Evolutionary conservation across 805 yeast species (phyloP).

Genomic region (Barnettozyma siamensis): DNA sequence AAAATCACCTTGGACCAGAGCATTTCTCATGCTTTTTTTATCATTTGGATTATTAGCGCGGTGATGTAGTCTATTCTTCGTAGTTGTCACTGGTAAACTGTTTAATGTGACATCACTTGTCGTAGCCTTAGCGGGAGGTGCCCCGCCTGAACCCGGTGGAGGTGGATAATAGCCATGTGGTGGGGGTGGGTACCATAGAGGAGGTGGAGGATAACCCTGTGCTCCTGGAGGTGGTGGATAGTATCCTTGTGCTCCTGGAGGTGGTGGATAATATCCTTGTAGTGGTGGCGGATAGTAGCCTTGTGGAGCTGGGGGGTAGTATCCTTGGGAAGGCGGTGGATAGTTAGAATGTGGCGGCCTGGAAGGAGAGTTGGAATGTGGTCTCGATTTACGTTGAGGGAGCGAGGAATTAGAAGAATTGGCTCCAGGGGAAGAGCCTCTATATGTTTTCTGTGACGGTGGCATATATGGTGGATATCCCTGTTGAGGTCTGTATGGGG

Average conservation of each 20-base stretch:
- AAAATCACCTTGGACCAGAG: slow-evolving; percentile 59
- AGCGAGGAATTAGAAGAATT: slow-evolving; percentile 5
- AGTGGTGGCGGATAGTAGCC: slow-evolving; percentile 16
- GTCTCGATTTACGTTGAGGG: slow-evolving; percentile 7
- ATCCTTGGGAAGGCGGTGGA: slow-evolving; percentile 20
- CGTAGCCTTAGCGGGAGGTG: slow-evolving; percentile 7
- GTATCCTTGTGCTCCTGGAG: slow-evolving; percentile 25
- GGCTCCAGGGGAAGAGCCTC: not conserved
- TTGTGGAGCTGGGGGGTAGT: slow-evolving; percentile 15
- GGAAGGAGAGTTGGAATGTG: slow-evolving; percentile 5
- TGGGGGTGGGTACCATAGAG: slow-evolving; percentile 12
- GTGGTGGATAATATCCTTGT: slow-evolving; percentile 15
- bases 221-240: slow-evolving; percentile 19
- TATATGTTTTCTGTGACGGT: too few relatives aligned
- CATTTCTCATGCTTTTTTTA: slow-evolving; percentile 56
- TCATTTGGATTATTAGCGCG: slow-evolving; percentile 35
- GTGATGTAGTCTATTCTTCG: slow-evolving; percentile 40
- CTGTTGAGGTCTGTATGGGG: slow-evolving; percentile 11
- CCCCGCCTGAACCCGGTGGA: slow-evolving; percentile 7
- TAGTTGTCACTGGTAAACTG: slow-evolving; percentile 40
- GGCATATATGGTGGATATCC: slow-evolving; percentile 3
- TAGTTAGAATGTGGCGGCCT: not conserved
- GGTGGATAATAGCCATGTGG: slow-evolving; percentile 16
- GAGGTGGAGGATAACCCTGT: slow-evolving; percentile 15
- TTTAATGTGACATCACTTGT: slow-evolving; percentile 40